Percentiles rank a stretch among this genome's conserved stretches.
Conservation (phyloP, 2,329 filamentous ascomycete species). For the Aspergillus persii region DNA sequence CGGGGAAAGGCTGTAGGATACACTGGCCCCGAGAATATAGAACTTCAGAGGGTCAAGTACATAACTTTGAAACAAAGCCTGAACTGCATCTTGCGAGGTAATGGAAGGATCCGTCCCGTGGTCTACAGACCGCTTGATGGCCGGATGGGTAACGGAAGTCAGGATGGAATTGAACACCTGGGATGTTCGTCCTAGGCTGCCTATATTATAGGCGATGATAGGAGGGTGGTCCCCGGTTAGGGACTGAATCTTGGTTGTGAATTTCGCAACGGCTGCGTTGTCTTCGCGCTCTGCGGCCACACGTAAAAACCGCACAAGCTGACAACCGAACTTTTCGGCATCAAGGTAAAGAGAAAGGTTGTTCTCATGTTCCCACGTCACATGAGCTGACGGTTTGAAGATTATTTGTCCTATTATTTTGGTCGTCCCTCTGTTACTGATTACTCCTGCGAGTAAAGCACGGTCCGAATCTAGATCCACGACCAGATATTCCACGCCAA, state of each 20-base stretch:
- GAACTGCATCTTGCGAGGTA: slow-evolving; percentile 37
- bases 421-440: slow-evolving; percentile 37
- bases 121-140: slow-evolving; percentile 25
- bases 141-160: slow-evolving; percentile 42
- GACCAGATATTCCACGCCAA: slow-evolving; percentile 42
- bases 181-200: slow-evolving; percentile 42
- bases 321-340: slow-evolving; percentile 37
- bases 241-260: slow-evolving; percentile 35
- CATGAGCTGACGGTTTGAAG: slow-evolving; percentile 27
- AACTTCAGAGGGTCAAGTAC: slow-evolving; percentile 43
- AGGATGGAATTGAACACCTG: slow-evolving; percentile 44
- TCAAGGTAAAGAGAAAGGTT: slow-evolving; percentile 34
- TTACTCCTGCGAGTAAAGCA: slow-evolving; percentile 23
- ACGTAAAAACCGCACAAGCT: slow-evolving; percentile 40
- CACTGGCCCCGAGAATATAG: slow-evolving; percentile 42
- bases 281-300: slow-evolving; percentile 37
- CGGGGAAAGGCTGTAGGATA: slow-evolving; percentile 43
- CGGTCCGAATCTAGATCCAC: slow-evolving; percentile 36
- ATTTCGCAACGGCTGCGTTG: slow-evolving; percentile 36
- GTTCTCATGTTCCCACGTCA: slow-evolving; percentile 36
- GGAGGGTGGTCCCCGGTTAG: slow-evolving; percentile 31
- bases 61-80: slow-evolving; percentile 41
- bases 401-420: slow-evolving; percentile 42
- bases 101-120: slow-evolving; percentile 34
- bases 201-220: slow-evolving; percentile 42